Base-by-base conservation (phyloP, 108 stramenopile genomes). In the Chaetoceros tenuissimus region DNA sequence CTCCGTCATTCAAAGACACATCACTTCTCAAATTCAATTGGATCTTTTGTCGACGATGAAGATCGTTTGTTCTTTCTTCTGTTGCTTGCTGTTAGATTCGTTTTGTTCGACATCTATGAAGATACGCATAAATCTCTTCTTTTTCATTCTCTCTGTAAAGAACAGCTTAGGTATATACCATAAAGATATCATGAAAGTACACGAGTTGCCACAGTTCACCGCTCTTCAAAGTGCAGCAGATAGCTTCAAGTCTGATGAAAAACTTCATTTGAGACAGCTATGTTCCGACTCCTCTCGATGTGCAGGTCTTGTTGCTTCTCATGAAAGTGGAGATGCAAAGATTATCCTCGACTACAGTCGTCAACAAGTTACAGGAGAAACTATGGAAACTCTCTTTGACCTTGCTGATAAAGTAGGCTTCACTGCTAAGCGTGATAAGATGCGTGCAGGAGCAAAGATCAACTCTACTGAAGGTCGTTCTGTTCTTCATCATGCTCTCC, bases 271-370 rank as follows among this genome's bases (percentile, higher is more conserved):
- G 1, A 75, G 82, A 17, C 69, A 87, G 48, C 56, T 94, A 3
- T 73, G 84, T 51, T 80, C 82, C 43, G 84, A 89, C 50, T 73
- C 82, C 26, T 67, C 72, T 50, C 77, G 92, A 0, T 89, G 85
- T 47, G 70, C 82, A 5, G 86, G 81, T 44, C 63, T 94, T 49
- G 79, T 78, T 40, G 83, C 87, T 0, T 71, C 67, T 10, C 84
- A 81, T 44, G 53, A 68, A 26, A 59, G 67, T 19, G 54, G 43
- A 47, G 50, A 52, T 64, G 21, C 86, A 18, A 81, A 78, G 31
- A 91, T 99, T 29, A 64, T 94, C 34, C 63, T 98, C 53, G 99
- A 99, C 64, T 99, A 95, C 70, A 82, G 82, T 31, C 80, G 99
- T 24, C 99, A 99, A 62, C 86, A 94, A 46, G 92, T 97, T 19